phyloP scores from a whole-genome alignment of 768 basidiomycete genomes.

The Pleurotus cornucopiae region DNA sequence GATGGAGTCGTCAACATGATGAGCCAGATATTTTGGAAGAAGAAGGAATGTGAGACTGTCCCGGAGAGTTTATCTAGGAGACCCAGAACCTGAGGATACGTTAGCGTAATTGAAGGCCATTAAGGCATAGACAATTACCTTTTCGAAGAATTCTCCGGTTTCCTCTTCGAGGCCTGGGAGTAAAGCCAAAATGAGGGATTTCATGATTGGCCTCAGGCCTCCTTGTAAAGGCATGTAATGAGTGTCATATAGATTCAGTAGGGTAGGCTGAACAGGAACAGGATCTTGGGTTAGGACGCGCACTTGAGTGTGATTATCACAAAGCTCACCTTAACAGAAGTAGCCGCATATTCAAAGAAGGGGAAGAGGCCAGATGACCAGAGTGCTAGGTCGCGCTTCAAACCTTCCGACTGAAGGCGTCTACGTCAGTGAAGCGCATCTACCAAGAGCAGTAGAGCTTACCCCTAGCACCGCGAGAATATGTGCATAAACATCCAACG shows the following conservation, averaged over 20 bases:
- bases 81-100: constrained; percentile 56
- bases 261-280: constrained; percentile 53
- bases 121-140: constrained; percentile 34
- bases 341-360: constrained; percentile 98
- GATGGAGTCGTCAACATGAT: constrained; percentile 87
- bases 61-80: constrained; percentile 80
- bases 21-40: constrained; percentile 94
- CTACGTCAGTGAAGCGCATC: background rate
- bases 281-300: background rate
- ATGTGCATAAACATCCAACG: constrained; percentile 91
- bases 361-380: constrained; percentile 98
- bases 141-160: constrained; percentile 95
- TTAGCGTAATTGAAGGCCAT: background rate
- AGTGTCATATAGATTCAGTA: constrained; percentile 89
- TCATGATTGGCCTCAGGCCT: constrained; percentile 83
- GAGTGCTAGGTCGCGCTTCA: constrained; percentile 79
- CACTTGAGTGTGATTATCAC: background rate
- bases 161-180: constrained; percentile 97
- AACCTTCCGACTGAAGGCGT: constrained; percentile 67
- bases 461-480: constrained; percentile 91
- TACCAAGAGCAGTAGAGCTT: constrained; percentile 23
- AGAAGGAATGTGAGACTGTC: constrained; percentile 83
- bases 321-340: constrained; percentile 80
- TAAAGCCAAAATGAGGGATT: constrained; percentile 89
- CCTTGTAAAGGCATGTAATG: constrained; percentile 86